Percentiles rank a stretch among this genome's conserved stretches.
Evolutionary conservation across 2,329 filamentous ascomycete genomes (phyloP).

Genomic region (Pyrenophora teres): DNA sequence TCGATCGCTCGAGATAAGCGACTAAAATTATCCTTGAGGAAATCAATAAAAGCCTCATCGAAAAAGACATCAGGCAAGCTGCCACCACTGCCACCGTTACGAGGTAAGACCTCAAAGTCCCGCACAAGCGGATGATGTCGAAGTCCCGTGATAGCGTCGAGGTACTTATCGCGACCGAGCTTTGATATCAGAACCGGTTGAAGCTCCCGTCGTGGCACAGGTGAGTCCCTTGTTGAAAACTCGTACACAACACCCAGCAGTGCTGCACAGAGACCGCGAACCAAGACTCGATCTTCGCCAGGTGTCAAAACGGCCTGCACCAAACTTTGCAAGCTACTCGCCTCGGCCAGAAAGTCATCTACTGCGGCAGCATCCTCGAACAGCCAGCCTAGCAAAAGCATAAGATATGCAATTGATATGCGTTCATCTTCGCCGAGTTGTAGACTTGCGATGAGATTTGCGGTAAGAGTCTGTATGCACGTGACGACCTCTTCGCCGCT

Average conservation of each 20-base stretch:
- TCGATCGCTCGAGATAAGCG: constrained; percentile 84
- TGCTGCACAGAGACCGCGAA: constrained; percentile 82
- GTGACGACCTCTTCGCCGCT: constrained; percentile 94
- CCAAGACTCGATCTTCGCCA: constrained; percentile 62
- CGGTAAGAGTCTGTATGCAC: constrained; percentile 84
- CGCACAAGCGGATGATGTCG: constrained; percentile 78
- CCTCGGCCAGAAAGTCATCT: constrained; percentile 90
- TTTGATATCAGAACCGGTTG: constrained; percentile 77
- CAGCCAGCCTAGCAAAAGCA: constrained; percentile 85
- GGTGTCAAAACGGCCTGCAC: constrained; percentile 69
- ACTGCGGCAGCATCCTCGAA: constrained; percentile 91
- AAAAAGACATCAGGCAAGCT: constrained; percentile 81
- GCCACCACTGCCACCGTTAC: constrained; percentile 57
- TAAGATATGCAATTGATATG: constrained; percentile 82
- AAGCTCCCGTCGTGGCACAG: constrained; percentile 78
- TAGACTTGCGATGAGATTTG: constrained; percentile 81
- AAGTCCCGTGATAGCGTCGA: constrained; percentile 77
- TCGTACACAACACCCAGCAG: constrained; percentile 90
- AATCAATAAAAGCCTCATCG: constrained; percentile 84
- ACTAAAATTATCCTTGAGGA: constrained; percentile 95
- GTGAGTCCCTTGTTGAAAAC: constrained; percentile 96
- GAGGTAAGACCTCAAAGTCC: constrained; percentile 85
- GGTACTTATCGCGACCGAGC: constrained; percentile 84
- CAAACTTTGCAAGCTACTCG: constrained; percentile 86
- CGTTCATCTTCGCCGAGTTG: constrained; percentile 77